Evolutionary conservation across 257 asterid species (phyloP), one percentile per base, ranked within the genome.

Genomic region (Solanum habrochaites): DNA sequence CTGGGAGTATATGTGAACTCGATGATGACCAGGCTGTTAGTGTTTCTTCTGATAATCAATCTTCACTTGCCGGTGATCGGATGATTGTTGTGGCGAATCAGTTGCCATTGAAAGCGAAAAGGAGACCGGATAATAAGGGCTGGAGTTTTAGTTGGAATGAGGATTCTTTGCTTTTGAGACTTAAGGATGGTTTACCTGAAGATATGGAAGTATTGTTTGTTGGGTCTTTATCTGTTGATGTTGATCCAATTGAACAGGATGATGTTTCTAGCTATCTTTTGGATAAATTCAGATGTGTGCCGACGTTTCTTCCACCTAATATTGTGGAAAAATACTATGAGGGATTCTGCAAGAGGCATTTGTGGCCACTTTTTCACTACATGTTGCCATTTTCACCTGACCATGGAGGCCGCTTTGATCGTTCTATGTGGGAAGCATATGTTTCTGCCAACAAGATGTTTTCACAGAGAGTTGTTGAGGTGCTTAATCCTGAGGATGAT

Each of bases 101-200:
- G 84, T 87, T 95, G 89, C 98, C 98, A 20, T 70, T 95, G 90
- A 93, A 93, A 87, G 98, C 98, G 13, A 94, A 93, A 75, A 91
- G 96, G 82, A 92, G 94, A 89, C 94, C 98, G 3, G 98, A 95
- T 74, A 93, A 93, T 91, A 94, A 95, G 87, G 98, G 98, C 40
- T 95, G 98, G 98, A 93, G 85, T 86, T 94, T 94, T 89, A 93
- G 94, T 86, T 95, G 98, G 98, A 89, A 95, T 85, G 98, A 93
- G 88, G 98, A 95, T 86, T 93, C 98, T 5, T 86, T 95, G 90
- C 92, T 93, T 40, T 89, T 93, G 85, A 82, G 98, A 90, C 90
- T 93, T n/a, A 95, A 94, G 89, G 98, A 94, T 82, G 98, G 98
- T 35, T 88, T 95, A 71, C 97, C 98, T 3, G 98, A 94, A 87